Evolutionary conservation across 345 rosid genomes (phyloP).

Genomic region (Heritiera fomes): DNA sequence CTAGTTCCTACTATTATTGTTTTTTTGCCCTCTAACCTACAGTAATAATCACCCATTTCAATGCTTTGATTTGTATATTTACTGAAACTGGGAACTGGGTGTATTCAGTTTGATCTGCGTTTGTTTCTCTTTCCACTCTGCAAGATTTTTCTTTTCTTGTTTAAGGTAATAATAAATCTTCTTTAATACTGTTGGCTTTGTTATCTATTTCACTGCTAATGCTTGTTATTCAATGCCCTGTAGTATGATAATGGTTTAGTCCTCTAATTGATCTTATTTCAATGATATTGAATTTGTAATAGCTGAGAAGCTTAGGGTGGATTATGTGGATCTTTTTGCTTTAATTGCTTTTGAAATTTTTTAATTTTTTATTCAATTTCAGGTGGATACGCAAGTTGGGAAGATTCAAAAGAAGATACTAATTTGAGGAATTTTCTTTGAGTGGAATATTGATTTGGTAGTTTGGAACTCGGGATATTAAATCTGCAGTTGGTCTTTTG

Average conservation of each 20-base stretch:
- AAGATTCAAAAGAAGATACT: neutral
- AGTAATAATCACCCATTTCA: neutral
- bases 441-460: neutral
- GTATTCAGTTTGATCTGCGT: neutral
- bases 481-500: neutral
- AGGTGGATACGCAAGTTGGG: slow-evolving; percentile 7
- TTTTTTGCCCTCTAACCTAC: too few relatives aligned
- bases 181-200: neutral
- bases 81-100: neutral
- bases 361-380: neutral
- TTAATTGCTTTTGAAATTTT: neutral
- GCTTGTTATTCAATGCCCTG: neutral
- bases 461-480: neutral
- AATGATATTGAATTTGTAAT: neutral
- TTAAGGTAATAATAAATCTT: neutral
- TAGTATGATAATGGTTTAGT: neutral
- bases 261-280: neutral
- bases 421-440: neutral
- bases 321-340: neutral
- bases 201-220: neutral
- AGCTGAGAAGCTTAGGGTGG: neutral
- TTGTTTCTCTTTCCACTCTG: neutral
- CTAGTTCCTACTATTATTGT: neutral
- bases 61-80: neutral
- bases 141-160: neutral